Evolutionary conservation across 345 rosid species (phyloP).

Genomic region (Salix viminalis): DNA sequence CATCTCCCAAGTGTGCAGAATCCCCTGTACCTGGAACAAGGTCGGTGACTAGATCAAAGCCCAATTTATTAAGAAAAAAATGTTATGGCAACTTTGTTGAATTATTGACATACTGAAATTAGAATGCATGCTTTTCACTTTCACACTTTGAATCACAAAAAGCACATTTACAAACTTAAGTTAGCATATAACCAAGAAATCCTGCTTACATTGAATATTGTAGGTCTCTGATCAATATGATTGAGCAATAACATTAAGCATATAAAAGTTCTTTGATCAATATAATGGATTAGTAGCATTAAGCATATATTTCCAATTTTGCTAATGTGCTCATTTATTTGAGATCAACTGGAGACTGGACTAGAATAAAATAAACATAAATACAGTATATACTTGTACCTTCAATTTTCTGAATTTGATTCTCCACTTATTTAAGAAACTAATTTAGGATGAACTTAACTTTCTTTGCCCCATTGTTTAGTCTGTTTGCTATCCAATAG

Average conservation of each 20-base stretch:
- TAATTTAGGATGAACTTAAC: background rate
- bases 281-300: background rate
- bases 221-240: too few species aligned
- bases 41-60: constrained; percentile 5
- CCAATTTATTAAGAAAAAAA: background rate
- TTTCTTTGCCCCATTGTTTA: background rate
- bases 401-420: background rate
- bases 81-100: background rate
- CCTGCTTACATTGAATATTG: background rate
- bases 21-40: constrained; percentile 2
- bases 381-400: too few species aligned
- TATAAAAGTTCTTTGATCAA: background rate
- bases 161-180: background rate
- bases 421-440: background rate
- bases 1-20: constrained; percentile 9
- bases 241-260: background rate
- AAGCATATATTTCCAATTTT: background rate
- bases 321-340: background rate
- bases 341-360: background rate
- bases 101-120: background rate
- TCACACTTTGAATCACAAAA: background rate
- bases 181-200: background rate
- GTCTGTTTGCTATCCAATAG: too few species aligned
- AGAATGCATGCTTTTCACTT: background rate
- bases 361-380: background rate